Evolutionary conservation across 345 rosid genomes (phyloP).

Genomic region (Alliaria petiolata): DNA sequence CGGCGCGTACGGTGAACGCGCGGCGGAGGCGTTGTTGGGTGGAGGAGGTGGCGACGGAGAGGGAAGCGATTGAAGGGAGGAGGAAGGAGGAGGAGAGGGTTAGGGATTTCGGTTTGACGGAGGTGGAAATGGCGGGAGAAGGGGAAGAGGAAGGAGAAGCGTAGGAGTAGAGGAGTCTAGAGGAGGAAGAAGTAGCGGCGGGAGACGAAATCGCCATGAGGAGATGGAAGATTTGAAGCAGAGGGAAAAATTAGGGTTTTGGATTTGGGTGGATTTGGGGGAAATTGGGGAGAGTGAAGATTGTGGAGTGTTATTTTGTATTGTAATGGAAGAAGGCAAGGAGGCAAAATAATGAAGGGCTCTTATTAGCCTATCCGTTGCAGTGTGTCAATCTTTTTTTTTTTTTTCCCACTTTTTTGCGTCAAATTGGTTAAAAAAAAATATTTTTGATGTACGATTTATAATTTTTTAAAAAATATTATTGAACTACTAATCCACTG

Average conservation of each 20-base stretch:
- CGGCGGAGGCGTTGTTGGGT: constrained; percentile 16
- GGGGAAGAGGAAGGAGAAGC: not conserved
- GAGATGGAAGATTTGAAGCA: not conserved
- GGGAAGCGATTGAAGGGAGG: constrained; percentile 33
- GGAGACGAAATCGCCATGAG: constrained; percentile 62
- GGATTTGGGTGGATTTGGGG: not conserved
- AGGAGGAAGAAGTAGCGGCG: constrained; percentile 34
- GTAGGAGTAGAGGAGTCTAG: constrained; percentile 37
- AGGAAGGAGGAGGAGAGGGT: constrained; percentile 63
- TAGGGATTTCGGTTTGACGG: constrained; percentile 26
- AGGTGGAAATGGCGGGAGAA: constrained; percentile 9
- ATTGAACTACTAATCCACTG: too few relatives aligned
- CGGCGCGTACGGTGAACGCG: constrained; percentile 51
- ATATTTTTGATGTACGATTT: too few relatives aligned
- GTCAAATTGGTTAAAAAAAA: too few relatives aligned
- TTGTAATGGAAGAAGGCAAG: not conserved
- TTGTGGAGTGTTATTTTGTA: not conserved
- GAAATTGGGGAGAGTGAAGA: not conserved
- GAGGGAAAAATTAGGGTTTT: constrained; percentile 9
- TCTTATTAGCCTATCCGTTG: constrained; percentile 13
- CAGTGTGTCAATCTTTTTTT: not conserved
- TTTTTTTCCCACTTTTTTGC: too few relatives aligned
- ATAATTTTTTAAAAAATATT: too few relatives aligned
- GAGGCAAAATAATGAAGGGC: constrained; percentile 8
- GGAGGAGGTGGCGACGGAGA: constrained; percentile 24